Conservation (phyloP, 176 grass and related monocot genomes). For the Coix lacrymajobi region DNA sequence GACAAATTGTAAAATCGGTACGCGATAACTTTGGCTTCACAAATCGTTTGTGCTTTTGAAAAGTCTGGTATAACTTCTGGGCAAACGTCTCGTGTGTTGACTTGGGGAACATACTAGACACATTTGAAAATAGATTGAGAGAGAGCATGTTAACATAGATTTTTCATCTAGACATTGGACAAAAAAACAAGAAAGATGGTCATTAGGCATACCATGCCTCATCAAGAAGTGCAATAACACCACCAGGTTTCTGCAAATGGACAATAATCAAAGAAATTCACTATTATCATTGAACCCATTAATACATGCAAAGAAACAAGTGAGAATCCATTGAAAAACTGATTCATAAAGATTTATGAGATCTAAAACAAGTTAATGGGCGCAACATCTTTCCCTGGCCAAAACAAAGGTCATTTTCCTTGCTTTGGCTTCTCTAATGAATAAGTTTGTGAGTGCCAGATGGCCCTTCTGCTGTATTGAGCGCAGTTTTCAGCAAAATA, state of each 20-base stretch:
- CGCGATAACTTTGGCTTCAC: slow-evolving; percentile 94
- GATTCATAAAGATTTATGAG: background rate
- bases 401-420: background rate
- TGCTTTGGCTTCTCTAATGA: background rate
- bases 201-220: slow-evolving; percentile 80
- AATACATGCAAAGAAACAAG: slow-evolving; percentile 14
- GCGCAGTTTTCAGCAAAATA: no score
- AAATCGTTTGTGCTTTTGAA: slow-evolving; percentile 82
- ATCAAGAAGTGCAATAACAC: slow-evolving; percentile 95
- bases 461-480: background rate
- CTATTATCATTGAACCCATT: background rate
- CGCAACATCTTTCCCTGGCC: background rate
- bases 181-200: slow-evolving; percentile 32
- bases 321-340: slow-evolving; percentile 8
- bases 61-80: slow-evolving; percentile 98
- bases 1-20: slow-evolving; percentile 87
- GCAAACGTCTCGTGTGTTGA: slow-evolving; percentile 97
- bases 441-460: background rate
- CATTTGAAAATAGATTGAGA: background rate
- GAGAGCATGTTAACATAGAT: slow-evolving; percentile 17
- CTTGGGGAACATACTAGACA: slow-evolving; percentile 92
- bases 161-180: slow-evolving; percentile 2
- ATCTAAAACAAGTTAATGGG: slow-evolving; percentile 5
- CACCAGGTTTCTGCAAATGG: slow-evolving; percentile 93
- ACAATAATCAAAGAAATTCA: background rate